Percentiles rank a stretch among this genome's conserved stretches.
Conservation (phyloP, 2,329 filamentous ascomycete genomes). For the Alternaria gaisen region DNA sequence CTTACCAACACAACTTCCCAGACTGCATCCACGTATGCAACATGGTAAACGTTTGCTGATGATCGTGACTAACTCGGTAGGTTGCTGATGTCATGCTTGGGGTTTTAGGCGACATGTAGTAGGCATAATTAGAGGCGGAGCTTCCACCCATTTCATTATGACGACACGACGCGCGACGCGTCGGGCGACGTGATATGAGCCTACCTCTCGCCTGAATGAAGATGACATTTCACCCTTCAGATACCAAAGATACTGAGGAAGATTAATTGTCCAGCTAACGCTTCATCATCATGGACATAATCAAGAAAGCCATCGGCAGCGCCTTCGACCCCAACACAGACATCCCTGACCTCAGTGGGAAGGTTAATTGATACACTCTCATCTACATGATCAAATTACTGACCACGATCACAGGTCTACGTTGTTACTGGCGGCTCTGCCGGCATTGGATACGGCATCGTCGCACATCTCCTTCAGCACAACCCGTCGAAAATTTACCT, state of each 20-base stretch:
- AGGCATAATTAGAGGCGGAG: background rate
- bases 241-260: background rate
- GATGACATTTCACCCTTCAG: background rate
- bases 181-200: background rate
- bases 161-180: conserved; percentile 23
- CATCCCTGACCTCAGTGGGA: conserved; percentile 53
- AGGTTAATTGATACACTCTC: conserved; percentile 30
- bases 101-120: background rate
- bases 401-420: conserved; percentile 46
- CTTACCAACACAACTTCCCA: background rate
- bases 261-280: background rate
- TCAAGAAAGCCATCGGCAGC: conserved; percentile 20
- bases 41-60: background rate
- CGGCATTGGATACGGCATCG: conserved; percentile 63
- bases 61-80: background rate
- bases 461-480: conserved; percentile 63
- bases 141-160: conserved; percentile 20
- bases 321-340: conserved; percentile 52
- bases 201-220: background rate
- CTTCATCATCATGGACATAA: conserved; percentile 36
- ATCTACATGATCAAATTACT: background rate
- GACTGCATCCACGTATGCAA: background rate
- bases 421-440: conserved; percentile 60
- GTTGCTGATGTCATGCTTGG: background rate
- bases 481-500: conserved; percentile 59